Evolutionary conservation across 768 basidiomycete species (phyloP), one percentile per base, ranked within the genome.

Genomic region (Saitozyma sp.): DNA sequence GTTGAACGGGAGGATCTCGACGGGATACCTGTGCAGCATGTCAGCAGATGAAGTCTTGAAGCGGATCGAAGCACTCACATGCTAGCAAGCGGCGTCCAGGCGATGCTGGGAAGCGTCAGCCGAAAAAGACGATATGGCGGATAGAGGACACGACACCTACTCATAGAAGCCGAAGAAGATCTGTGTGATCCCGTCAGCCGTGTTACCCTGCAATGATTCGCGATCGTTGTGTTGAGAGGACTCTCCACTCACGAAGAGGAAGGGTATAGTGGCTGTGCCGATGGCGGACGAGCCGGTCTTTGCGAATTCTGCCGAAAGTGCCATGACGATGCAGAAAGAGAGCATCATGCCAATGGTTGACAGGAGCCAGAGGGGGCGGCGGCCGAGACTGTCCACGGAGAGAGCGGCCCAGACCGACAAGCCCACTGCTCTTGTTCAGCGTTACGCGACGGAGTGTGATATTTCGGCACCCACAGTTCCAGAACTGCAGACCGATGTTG

Each of bases 401-500:
- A 46, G 40, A 10, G 41, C 40, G 48, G 29, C 51, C 13, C 51
- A 13, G 14, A 53, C 51, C 51, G 51, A 48, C 13, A 48, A 17
- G 46, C 13, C 61, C 58, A 58, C 51, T 29, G 29, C 5, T 29
- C 29, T 29, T 29, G 29, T 29, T 29, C 29, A 29, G 29, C 29
- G 29, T 29, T 29, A 29, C 2, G 29, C 29, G 29, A 29, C 29
- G 29, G 29, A 29, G 29, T 29, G 29, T 29, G 29, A 29, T 29
- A 2, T 2, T 29, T 29, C 29, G 5, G 29, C 29, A 29, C 50
- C 57, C 57, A 58, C 29, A 29, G 39, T 55, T 55, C 81, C 86
- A 89, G 54, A 73, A 60, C 50, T 73, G 88, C 39, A 91, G 84
- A 71, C 90, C 87, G 79, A 87, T 90, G 77, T 90, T 90, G 82